Base-by-base conservation (phyloP, 352 stramenopile species). In the Pythium oligandrum region DNA sequence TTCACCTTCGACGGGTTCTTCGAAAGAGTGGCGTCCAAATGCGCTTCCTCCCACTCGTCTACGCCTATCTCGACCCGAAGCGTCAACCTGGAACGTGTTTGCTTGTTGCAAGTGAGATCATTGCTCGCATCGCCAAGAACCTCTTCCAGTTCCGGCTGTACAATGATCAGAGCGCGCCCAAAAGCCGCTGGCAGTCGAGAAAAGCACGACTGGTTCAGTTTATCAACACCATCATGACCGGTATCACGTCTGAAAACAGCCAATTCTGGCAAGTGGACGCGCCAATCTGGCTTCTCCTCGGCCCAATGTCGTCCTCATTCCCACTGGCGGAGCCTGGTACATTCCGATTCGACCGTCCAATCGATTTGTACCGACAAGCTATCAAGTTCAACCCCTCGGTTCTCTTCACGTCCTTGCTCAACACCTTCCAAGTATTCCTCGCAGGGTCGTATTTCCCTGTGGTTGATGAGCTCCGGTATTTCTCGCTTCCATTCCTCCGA, bases 191-290 rank as follows among this genome's bases (percentile, higher is more conserved):
- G 80, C 67, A 76, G 12, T 73, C 73, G 6, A 50, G 73, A 5
- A 91, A 91, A 42, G 38, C 64, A 1, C 70, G 75, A 4, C 32
- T 84, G 34, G 85, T 89, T 50, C 59, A 75, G 36, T 86, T 88
- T 17, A 78, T 91, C 8, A 68, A 80, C 43, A 80, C 75, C 0
- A 86, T 91, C 43, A 86, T 91, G 63, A 63, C 74, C 35, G 81
- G 81, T 74, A 64, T 56, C 8, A 47, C 34, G 60, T 78, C 53
- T 47, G 51, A 52, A 61, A 78, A 55, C 6, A 70, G 79, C 30
- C 81, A 92, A 49, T 93, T 93, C 38, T 93, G 83, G 83, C 59
- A 75, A 11, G 69, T 90, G 0, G 75, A 92, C 42, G 78, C 73
- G 1, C 77, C 71, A 0, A 74, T 90, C 12, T 72, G 75, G 70